Percentiles rank a stretch among this genome's conserved stretches.
Evolutionary conservation across 768 basidiomycete species (phyloP).

Genomic region (Hericium rajendrae): DNA sequence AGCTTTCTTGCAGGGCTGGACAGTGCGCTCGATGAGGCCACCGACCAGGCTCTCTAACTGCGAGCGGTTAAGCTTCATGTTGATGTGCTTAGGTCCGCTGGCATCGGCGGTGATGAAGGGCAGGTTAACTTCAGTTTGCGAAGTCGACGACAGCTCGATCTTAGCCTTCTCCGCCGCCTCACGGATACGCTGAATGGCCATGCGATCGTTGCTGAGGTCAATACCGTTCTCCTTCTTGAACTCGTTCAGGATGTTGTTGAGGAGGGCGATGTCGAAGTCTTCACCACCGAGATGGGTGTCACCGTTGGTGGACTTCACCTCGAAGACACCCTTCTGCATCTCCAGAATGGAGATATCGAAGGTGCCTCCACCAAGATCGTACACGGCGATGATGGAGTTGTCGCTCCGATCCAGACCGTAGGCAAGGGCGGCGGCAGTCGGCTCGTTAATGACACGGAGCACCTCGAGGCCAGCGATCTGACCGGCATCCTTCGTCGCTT

Average conservation of each 20-base stretch:
- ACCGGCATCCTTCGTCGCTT: constrained; percentile 97
- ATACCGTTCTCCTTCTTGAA: constrained; percentile 92
- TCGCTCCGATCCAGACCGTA: constrained; percentile 85
- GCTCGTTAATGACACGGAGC: constrained; percentile 97
- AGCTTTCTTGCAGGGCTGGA: constrained; percentile 97
- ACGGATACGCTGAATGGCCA: constrained; percentile 98
- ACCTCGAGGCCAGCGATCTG: constrained; percentile 97
- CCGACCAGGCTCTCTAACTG: constrained; percentile 85
- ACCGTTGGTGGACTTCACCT: constrained; percentile 99
- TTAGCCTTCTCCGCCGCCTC: constrained; percentile 99
- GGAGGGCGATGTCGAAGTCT: constrained; percentile 89
- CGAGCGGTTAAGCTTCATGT: constrained; percentile 77
- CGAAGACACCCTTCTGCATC: constrained; percentile 99
- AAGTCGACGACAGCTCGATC: constrained; percentile 91
- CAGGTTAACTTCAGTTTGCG: constrained; percentile 94
- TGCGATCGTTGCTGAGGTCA: constrained; percentile 75
- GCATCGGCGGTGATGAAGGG: constrained; percentile 98
- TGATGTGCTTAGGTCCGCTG: constrained; percentile 94
- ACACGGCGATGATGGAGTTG: constrained; percentile 90
- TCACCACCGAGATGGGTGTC: constrained; percentile 96
- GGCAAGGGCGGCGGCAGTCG: constrained; percentile 95
- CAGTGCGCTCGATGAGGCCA: constrained; percentile 75
- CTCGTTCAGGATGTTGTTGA: constrained; percentile 76
- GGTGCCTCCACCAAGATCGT: constrained; percentile 96
- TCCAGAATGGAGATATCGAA: constrained; percentile 99